Base-by-base conservation (phyloP, 345 rosid genomes). In the Lagerstroemia speciosa region DNA sequence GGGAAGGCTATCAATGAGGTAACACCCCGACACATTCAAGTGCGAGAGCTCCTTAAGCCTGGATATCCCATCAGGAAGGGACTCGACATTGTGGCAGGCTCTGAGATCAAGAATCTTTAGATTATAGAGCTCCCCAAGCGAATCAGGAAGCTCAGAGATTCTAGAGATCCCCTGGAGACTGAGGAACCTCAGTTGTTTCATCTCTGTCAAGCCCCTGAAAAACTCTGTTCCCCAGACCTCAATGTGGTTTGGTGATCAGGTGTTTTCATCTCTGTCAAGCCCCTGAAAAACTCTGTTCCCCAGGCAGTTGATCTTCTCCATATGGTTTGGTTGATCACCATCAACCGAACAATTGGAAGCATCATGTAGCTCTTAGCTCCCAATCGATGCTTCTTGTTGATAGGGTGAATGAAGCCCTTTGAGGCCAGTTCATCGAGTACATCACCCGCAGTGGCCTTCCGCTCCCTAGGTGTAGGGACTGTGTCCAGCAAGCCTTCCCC, bases 1-100 rank as follows among this genome's bases (percentile, higher is more conserved):
- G 30, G 95, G 92, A 66, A 89, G 76, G 26, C 52, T 43, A 16
- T 80, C 89, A 15, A 86, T 65, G 76, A 80, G 67, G 76, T 77
- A 77, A 74, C 95, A 89, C 48, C 81, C 87, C 0, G 70, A 72
- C 6, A 66, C 20, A 60, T 72, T 81, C 73, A 83, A 72, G 68
- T 63, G 62, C 52, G 60, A 72, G 43, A 78, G 62, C 11, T 27
- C 20, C 15, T 45, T 72, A 5, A 78, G 33, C 30, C 46, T 48
- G 10, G 29, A 24, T 26, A 55, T n/a, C 3, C 15, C 24, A 5
- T 69, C 41, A 0, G 83, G 86, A 67, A 83, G 74, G 30, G 69
- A 41, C 74, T 80, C 80, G 48, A 80, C 24, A 71, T 74, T 66
- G 78, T 80, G 75, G 55, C 84, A 80, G 34, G 75, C 76, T 62